Evolutionary conservation across 2,329 filamentous ascomycete species (phyloP), one percentile per base, ranked within the genome.

Genomic region (Polychaeton citri): DNA sequence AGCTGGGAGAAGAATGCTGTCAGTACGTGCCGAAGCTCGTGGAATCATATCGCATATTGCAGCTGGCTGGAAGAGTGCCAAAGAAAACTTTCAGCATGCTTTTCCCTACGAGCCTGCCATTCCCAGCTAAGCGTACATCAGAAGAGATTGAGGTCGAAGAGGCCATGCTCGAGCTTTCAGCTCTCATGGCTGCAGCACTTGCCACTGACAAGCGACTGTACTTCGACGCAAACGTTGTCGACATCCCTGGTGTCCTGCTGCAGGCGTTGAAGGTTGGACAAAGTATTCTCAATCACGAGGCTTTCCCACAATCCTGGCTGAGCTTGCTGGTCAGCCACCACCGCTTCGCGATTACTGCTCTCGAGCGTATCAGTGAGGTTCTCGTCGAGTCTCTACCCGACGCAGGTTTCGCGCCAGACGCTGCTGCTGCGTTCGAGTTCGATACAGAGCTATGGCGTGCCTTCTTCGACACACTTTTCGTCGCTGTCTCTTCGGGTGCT

Each of bases 391-490:
- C 74, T 0, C 65, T 98, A 2, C 90, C 92, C 0, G 70, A 88
- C 30, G 84, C 88, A 0, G 13, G 18, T 4, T 90, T 96, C 44
- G 84, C 95, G 46, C 85, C 86, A 0, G 88, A 95, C 51, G 45
- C 49, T 12, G 43, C 41, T 9, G 53, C 55, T 21, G 54, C 56
- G 2, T 50, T 58, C 24, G 72, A 70, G 9, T 98, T 96, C 59
- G 86, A 92, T 52, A 95, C 85, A 8, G 83, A 92, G 38, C 65
- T 96, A 9, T 98, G 90, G 90, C 87, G 88, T 45, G 69, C 81
- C 20, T 95, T 94, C 63, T 95, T 98, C 54, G 81, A 79, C 13
- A 88, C 86, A 0, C 65, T 98, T 19, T 69, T 98, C 19, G 86
- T 83, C 52, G 76, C 96, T 3, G 84, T 98, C 2, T 83, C 84